Base-by-base conservation (phyloP, 352 stramenopile genomes). In the Pythium brachiatum region DNA sequence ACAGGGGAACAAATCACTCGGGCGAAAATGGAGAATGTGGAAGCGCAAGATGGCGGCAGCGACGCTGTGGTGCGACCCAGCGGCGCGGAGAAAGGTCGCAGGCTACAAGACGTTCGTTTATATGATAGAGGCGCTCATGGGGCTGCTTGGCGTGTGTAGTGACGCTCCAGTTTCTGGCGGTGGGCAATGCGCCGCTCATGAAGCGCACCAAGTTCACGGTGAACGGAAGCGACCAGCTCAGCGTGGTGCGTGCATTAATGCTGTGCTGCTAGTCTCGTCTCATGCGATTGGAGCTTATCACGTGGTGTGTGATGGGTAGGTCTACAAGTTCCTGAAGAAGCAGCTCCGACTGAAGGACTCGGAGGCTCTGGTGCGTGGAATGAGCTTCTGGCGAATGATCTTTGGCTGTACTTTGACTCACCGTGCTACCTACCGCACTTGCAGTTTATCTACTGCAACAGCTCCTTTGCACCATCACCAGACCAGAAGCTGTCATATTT, bases 391-490 rank as follows among this genome's bases (percentile, higher is more conserved):
- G 29, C 5, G 29, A 9, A 11, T 5, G 9, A 34, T 5, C 4
- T 12, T 43, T 34, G 9, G 11, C 18, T 51, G 47, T 12, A 11
- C 25, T 27, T 9, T 60, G 0, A 11, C 29, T 63, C 11, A 7
- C 32, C 16, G 52, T 25, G 12, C 27, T 54, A 0, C 26, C 29
- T 8, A 8, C 38, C 32, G n/a, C 8, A 25, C 6, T 0, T 67
- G 39, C 60, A 94, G 86, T 92, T 94, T 74, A 81, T 94, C 43
- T 94, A 93, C 64, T 94, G 86, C 77, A 94, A 94, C 64, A 91
- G 81, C 65, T 89, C 86, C 31, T 94, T 94, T 58, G 83, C 86
- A 18, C 86, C 86, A n/a, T 90, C 81, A 3, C 86, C 83, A 4
- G 86, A 92, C 47, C 86, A 94, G 53, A 83, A 81, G 53, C 71